Base-by-base conservation (phyloP, 805 yeast genomes). In the Candida morakotiae region DNA sequence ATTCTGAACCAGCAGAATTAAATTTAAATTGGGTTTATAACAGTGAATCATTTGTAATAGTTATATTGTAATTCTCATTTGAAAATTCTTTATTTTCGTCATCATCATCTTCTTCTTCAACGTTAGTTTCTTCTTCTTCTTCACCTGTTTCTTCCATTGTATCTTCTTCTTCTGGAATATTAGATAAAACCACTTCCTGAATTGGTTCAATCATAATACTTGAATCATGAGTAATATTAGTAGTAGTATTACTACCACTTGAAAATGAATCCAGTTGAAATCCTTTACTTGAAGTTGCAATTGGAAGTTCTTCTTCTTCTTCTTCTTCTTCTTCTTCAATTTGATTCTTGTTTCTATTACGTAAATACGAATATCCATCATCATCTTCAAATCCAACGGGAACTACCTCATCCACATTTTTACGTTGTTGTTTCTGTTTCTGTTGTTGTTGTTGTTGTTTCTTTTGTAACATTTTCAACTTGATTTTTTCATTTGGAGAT, bases 361-460 rank as follows among this genome's bases (percentile, higher is more conserved):
- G 26, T 11, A 34, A 15, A 22, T 38, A 42, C 9, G 33, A 21
- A 34, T 42, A 42, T n/a, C 45, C 45, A 37, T 42, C 45, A 28
- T 42, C 45, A 30, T 42, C 33, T 19, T 27, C 38, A 18, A 35
- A 35, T 4, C 20, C 38, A 23, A 17, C 32, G 3, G 11, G 14
- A 25, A 16, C 21, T 6, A 14, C 18, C 4, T 25, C 37, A 24
- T 11, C 16, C 9, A n/a, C 5, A 24, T 7, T 21, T 9, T 7
- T 7, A 21, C 23, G 7, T 29, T 16, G n/a, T n/a, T n/a, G n/a
- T n/a, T n/a, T n/a, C n/a, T n/a, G 23, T 15, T 34, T 10, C 3
- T 29, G 34, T 8, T 18, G n/a, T 4, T 24, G 3, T 13, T 9
- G 3, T 11, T 10, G 15, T 20, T 36, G 16, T 24, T 27, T 20